Evolutionary conservation across 2,329 filamentous ascomycete species (phyloP).

Genomic region (Monosporascus sp.): DNA sequence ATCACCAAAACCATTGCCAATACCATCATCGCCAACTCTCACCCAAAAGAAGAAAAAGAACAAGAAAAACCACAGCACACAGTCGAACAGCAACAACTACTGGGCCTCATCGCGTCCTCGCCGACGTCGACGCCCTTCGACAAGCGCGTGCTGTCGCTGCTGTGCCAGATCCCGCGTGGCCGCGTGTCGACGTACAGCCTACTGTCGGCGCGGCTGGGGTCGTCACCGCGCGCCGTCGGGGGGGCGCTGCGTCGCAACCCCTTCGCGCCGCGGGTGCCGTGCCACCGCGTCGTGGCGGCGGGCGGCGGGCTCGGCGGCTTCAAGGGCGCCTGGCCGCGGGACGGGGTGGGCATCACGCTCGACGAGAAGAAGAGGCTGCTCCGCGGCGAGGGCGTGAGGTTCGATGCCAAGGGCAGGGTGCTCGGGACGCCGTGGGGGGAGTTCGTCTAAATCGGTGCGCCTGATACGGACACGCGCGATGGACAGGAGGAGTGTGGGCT

Average conservation of each 20-base stretch:
- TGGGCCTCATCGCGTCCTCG: conserved; percentile 39
- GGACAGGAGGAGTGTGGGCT: too few relatives aligned
- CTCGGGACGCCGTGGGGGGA: conserved; percentile 49
- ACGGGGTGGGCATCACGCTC: conserved; percentile 57
- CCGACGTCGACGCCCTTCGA: conserved; percentile 51
- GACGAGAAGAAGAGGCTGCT: conserved; percentile 60
- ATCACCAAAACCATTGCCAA: not conserved
- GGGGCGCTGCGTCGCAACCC: conserved; percentile 64
- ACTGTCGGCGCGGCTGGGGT: conserved; percentile 49
- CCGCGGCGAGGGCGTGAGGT: conserved; percentile 57
- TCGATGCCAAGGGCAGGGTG: conserved; percentile 56
- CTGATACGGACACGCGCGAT: not conserved
- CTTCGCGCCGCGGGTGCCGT: conserved; percentile 71
- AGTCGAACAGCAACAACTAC: conserved; percentile 20
- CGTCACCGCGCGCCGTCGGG: conserved; percentile 34
- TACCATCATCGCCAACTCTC: not conserved
- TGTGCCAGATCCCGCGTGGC: conserved; percentile 73
- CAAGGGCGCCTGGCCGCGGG: conserved; percentile 59
- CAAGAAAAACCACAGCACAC: too few relatives aligned
- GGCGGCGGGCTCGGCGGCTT: conserved; percentile 68
- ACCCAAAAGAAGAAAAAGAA: not conserved
- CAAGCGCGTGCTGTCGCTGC: conserved; percentile 62
- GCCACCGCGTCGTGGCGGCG: conserved; percentile 73
- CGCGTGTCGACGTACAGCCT: conserved; percentile 73
- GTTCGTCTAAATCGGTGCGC: conserved; percentile 26